Evolutionary conservation across 345 rosid genomes (phyloP).

Genomic region (Ceriops tagal): DNA sequence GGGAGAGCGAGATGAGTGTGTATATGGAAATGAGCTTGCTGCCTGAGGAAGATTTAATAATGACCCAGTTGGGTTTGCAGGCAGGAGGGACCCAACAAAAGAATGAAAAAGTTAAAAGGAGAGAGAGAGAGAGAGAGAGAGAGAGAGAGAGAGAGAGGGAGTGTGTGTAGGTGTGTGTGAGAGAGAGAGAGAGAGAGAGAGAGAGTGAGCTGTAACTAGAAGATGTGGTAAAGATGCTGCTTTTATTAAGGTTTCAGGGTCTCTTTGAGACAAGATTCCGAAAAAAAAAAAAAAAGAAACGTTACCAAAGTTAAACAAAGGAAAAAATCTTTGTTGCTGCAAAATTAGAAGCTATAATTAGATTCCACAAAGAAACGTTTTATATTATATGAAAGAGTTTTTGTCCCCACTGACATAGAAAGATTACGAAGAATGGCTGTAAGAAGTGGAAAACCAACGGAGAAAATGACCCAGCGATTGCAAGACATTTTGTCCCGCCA

Average conservation of each 20-base stretch:
- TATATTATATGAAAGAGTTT: neutral
- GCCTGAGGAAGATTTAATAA: slow-evolving; percentile 19
- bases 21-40: slow-evolving; percentile 13
- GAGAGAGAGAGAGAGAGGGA: no score
- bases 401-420: neutral
- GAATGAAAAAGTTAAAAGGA: neutral
- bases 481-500: slow-evolving; percentile 27
- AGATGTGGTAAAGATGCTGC: slow-evolving; percentile 50
- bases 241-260: slow-evolving; percentile 63
- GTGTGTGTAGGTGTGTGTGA: neutral
- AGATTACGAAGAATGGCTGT: neutral
- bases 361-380: no score
- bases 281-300: neutral
- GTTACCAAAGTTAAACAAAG: neutral
- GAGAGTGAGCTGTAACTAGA: neutral
- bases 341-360: no score
- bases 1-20: neutral
- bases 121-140: no score
- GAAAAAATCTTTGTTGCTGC: no score
- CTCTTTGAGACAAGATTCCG: slow-evolving; percentile 31
- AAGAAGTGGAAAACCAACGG: slow-evolving; percentile 21
- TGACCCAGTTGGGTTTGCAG: slow-evolving; percentile 21
- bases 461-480: slow-evolving; percentile 25
- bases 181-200: neutral
- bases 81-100: slow-evolving; percentile 13